Percentiles rank a stretch among this genome's conserved stretches.
These are phyloP conservation scores for Arbutus unedo DNA, from an alignment of 148 eudicot species.

Conservation along the genomic window DNA sequence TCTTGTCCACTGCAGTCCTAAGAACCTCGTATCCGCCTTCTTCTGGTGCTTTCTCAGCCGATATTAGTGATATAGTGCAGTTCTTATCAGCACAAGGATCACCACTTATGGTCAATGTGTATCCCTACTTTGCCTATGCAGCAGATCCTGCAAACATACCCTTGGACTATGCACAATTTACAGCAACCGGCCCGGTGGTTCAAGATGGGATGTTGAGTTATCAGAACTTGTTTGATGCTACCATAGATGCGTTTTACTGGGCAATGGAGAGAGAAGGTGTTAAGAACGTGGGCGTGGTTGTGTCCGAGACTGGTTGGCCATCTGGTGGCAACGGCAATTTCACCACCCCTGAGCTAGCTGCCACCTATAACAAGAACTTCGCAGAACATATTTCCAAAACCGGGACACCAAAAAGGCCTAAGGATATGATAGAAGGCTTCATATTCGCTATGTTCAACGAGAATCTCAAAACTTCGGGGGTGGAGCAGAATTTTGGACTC, in stretches of 20 bases:
- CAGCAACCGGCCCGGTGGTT: conserved; percentile 12
- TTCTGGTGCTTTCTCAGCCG: conserved; percentile 22
- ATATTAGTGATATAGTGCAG: conserved; percentile 17
- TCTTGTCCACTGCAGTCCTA: conserved; percentile 18
- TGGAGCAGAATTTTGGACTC: conserved; percentile 35
- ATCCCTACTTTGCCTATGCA: conserved; percentile 51
- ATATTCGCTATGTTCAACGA: conserved; percentile 40
- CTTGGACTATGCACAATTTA: conserved; percentile 46
- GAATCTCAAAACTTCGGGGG: conserved; percentile 28
- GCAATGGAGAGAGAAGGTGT: conserved; percentile 36
- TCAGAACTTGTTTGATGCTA: conserved; percentile 43
- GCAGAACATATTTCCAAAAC: conserved; percentile 8
- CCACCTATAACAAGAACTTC: conserved; percentile 30
- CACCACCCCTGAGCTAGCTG: conserved; percentile 32
- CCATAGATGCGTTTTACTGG: conserved; percentile 34
- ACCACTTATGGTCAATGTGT: conserved; percentile 43
- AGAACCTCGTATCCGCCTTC: conserved; percentile 48
- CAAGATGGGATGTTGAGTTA: conserved; percentile 33
- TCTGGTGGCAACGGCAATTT: conserved; percentile 28
- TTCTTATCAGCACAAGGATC: conserved; percentile 18
- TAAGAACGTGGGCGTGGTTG: conserved; percentile 15
- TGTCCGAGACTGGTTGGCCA: conserved; percentile 47
- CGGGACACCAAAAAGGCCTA: conserved; percentile 38
- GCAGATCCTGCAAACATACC: conserved; percentile 22
- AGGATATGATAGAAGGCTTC: conserved; percentile 18